These are phyloP conservation scores for Narthecium ossifragum DNA, from an alignment of 106 monocot genomes.

Conservation along the genomic window DNA sequence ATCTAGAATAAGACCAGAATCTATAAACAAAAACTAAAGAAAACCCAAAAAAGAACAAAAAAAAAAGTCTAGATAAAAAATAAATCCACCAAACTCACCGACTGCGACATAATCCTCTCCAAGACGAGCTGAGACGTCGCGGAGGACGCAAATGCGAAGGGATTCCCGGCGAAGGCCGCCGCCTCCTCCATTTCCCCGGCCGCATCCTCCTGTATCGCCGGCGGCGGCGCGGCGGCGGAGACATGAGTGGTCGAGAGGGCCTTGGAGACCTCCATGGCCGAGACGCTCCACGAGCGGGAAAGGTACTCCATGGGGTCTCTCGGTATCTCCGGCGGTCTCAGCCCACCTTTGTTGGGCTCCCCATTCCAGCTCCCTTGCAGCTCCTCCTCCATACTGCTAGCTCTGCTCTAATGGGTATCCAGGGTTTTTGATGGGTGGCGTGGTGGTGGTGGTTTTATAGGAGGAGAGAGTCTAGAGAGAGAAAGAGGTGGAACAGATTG, in stretches of 20 bases:
- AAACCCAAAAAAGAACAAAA: not conserved
- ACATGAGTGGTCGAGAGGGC: slow-evolving; percentile 3
- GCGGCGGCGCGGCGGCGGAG: not conserved
- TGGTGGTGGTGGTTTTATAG: not conserved
- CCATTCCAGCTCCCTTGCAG: too few species aligned
- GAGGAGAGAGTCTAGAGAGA: not conserved
- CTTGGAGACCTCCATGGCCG: slow-evolving; percentile 43
- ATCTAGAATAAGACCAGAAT: not conserved
- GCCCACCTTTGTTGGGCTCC: too few species aligned
- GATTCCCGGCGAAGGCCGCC: slow-evolving; percentile 32
- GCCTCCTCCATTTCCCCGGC: slow-evolving; percentile 19
- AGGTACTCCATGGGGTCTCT: slow-evolving; percentile 83
- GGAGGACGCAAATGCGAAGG: slow-evolving; percentile 70
- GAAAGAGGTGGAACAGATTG: not conserved
- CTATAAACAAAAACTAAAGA: not conserved
- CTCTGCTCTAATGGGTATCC: too few species aligned
- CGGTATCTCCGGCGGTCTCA: slow-evolving; percentile 25
- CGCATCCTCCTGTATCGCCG: slow-evolving; percentile 35
- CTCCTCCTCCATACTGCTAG: too few species aligned
- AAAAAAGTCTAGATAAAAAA: not conserved
- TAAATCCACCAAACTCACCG: slow-evolving; percentile 29
- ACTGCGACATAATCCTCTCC: slow-evolving; percentile 89
- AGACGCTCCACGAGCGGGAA: slow-evolving; percentile 66
- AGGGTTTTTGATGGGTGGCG: not conserved
- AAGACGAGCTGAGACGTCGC: slow-evolving; percentile 89